These are phyloP conservation scores for Phyllostachys edulis DNA, from an alignment of 176 grass and related monocot species.

Conservation along the genomic window DNA sequence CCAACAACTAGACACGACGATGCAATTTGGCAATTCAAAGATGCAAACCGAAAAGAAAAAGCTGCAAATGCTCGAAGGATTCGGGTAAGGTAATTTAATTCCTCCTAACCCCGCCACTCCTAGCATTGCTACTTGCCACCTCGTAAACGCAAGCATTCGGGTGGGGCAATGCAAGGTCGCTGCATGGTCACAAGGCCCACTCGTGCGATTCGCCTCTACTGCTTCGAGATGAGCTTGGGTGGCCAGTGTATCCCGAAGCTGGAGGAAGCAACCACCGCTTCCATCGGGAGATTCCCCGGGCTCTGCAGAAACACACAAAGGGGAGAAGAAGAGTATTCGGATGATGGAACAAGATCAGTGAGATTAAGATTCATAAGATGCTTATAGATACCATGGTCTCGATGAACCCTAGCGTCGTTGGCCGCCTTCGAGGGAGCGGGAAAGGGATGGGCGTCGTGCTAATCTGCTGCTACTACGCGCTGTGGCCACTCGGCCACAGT, in stretches of 20 bases:
- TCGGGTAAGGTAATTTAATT: not conserved
- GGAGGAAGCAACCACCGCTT: not conserved
- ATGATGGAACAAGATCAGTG: not conserved
- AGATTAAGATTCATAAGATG: not conserved
- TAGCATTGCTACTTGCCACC: not conserved
- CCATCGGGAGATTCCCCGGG: slow-evolving; percentile 8
- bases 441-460: not conserved
- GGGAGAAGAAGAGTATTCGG: not conserved
- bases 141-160: not conserved
- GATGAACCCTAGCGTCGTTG: not conserved
- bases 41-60: too few relatives aligned
- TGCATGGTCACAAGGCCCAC: not conserved
- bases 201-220: not conserved
- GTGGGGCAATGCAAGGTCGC: not conserved
- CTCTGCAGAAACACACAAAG: not conserved
- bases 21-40: too few relatives aligned
- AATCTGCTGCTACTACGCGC: too few relatives aligned
- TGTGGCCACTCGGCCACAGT: too few relatives aligned
- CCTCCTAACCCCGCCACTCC: slow-evolving; percentile 1
- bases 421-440: not conserved
- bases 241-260: not conserved
- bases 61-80: too few relatives aligned
- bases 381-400: not conserved
- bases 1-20: too few relatives aligned
- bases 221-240: not conserved